Percentiles rank a stretch among this genome's conserved stretches.
These are phyloP conservation scores for Gossypium rotundifolium DNA, from an alignment of 345 rosid species.

Conservation along the genomic window DNA sequence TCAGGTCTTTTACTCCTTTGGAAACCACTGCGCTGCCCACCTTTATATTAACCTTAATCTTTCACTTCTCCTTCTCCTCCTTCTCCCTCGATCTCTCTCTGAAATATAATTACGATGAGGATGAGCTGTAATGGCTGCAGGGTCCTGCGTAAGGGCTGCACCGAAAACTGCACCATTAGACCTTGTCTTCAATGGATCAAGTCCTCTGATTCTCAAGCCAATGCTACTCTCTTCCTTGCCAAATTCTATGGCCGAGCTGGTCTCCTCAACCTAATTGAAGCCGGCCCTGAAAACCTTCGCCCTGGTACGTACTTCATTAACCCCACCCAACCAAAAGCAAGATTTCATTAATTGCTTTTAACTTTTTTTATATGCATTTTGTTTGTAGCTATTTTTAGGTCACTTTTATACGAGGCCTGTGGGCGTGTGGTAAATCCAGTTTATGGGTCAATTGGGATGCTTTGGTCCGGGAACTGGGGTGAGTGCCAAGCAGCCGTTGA, in stretches of 20 bases:
- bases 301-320: conserved; percentile 26
- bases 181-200: conserved; percentile 54
- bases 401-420: conserved; percentile 59
- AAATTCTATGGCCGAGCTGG: conserved; percentile 57
- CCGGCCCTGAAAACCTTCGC: conserved; percentile 42
- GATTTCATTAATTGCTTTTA: background rate
- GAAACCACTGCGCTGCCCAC: conserved; percentile 17
- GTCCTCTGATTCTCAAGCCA: conserved; percentile 41
- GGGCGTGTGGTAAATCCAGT: conserved; percentile 60
- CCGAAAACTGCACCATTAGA: conserved; percentile 36
- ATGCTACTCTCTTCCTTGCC: conserved; percentile 51
- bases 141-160: conserved; percentile 48
- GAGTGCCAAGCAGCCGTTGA: conserved; percentile 57
- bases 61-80: background rate
- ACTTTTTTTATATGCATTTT: background rate
- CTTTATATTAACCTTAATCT: background rate
- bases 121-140: conserved; percentile 57
- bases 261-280: conserved; percentile 43
- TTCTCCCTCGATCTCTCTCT: background rate
- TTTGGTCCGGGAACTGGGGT: conserved; percentile 58
- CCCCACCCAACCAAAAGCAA: background rate
- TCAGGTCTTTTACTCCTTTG: conserved; percentile 2
- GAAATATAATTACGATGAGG: conserved; percentile 11
- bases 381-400: conserved; percentile 48
- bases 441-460: conserved; percentile 49